These are phyloP conservation scores for Pichia sp. DNA, from an alignment of 1,139 yeast species.

Conservation along the genomic window DNA sequence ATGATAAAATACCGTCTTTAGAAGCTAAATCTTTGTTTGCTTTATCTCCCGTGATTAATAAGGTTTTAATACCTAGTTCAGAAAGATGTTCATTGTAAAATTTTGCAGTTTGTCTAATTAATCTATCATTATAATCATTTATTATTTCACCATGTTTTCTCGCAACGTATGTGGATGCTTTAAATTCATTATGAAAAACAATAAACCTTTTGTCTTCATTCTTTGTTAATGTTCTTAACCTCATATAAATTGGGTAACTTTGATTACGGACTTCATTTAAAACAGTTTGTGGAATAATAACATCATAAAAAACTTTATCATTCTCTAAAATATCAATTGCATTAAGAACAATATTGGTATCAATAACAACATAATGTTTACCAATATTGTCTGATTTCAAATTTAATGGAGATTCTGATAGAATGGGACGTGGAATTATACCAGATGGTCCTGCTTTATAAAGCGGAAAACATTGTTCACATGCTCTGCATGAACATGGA, in stretches of 20 bases:
- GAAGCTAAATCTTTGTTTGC: constrained; percentile 58
- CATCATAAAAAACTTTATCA: constrained; percentile 73
- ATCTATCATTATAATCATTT: constrained; percentile 89
- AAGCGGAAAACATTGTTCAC: constrained; percentile 55
- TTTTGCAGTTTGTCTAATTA: constrained; percentile 67
- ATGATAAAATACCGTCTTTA: constrained; percentile 48
- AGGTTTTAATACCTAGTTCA: constrained; percentile 40
- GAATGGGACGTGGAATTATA: constrained; percentile 42
- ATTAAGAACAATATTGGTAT: constrained; percentile 81
- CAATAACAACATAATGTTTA: constrained; percentile 74
- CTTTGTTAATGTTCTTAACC: constrained; percentile 71
- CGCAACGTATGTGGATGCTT: constrained; percentile 58
- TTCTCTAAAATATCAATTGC: constrained; percentile 89
- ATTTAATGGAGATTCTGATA: constrained; percentile 46
- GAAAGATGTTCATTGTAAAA: constrained; percentile 71
- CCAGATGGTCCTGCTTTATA: constrained; percentile 53
- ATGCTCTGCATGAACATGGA: constrained; percentile 76
- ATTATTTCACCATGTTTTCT: constrained; percentile 66
- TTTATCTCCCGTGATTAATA: constrained; percentile 74
- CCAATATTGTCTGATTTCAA: constrained; percentile 35
- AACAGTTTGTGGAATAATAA: constrained; percentile 88
- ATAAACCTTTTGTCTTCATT: constrained; percentile 80
- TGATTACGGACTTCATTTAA: constrained; percentile 87
- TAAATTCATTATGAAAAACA: constrained; percentile 91
- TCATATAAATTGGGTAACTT: constrained; percentile 80